Percentiles rank a stretch among this genome's conserved stretches.
Evolutionary conservation across 2,329 filamentous ascomycete genomes (phyloP).

Genomic region (Endocalyx cinctus): DNA sequence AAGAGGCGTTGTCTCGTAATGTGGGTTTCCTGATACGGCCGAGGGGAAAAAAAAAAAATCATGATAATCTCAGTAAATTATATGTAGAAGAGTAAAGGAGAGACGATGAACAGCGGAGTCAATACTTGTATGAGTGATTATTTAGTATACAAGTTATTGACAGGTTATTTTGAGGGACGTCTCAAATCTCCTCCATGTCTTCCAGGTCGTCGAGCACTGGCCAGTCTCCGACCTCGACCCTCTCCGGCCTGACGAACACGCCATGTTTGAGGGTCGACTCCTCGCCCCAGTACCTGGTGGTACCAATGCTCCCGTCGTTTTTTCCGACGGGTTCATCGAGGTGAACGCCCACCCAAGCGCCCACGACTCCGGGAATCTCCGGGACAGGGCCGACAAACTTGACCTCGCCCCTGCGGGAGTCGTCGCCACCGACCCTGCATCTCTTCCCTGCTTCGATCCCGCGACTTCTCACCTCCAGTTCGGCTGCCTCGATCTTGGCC

Average conservation of each 20-base stretch:
- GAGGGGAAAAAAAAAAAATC: too few species aligned
- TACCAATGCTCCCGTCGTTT: conserved; percentile 71
- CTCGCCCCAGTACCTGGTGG: conserved; percentile 65
- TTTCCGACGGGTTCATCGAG: conserved; percentile 78
- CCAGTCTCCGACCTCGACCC: conserved; percentile 72
- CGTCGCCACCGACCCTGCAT: conserved; percentile 63
- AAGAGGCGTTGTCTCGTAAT: too few species aligned
- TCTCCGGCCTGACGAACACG: conserved; percentile 73
- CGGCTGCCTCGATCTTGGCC: conserved; percentile 63
- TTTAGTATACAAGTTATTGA: too few species aligned
- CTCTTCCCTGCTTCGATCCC: conserved; percentile 61
- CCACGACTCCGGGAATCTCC: conserved; percentile 63
- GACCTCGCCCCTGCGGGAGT: conserved; percentile 65
- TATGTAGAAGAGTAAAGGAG: too few species aligned
- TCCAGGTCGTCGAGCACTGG: conserved; percentile 68
- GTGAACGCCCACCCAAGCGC: conserved; percentile 68
- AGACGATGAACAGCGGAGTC: too few species aligned
- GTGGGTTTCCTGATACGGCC: too few species aligned
- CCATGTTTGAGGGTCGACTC: conserved; percentile 64
- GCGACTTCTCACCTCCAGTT: conserved; percentile 65
- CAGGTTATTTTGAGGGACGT: too few species aligned
- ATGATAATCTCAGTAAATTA: too few species aligned
- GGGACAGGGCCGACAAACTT: conserved; percentile 69
- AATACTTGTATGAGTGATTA: too few species aligned
- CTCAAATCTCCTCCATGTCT: conserved; percentile 71